Conservation (phyloP, 371 early-diverging fungal species). For the Entomophthora muscae region DNA sequence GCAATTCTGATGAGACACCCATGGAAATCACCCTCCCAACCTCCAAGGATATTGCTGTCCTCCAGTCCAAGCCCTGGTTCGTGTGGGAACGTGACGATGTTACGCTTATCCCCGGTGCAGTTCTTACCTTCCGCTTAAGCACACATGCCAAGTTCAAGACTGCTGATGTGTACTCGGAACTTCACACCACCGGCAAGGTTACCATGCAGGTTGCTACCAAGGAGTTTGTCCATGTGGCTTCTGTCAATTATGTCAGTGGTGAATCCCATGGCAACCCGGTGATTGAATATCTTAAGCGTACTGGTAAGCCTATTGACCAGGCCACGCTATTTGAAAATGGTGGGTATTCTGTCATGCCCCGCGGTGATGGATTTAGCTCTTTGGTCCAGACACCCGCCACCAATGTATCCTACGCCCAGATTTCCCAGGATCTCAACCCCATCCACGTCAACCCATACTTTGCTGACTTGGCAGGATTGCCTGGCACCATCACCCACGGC, state of each 20-base stretch:
- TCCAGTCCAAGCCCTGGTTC: slow-evolving; percentile 83
- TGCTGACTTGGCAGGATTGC: slow-evolving; percentile 73
- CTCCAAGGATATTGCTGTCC: slow-evolving; percentile 69
- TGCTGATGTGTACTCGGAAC: slow-evolving; percentile 39
- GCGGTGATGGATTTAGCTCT: slow-evolving; percentile 58
- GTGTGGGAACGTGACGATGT: slow-evolving; percentile 45
- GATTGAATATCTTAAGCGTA: slow-evolving; percentile 62
- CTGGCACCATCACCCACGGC: slow-evolving; percentile 95
- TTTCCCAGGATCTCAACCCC: no score
- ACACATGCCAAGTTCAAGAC: slow-evolving; percentile 63
- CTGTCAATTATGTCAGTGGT: slow-evolving; percentile 55
- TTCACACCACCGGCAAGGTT: slow-evolving; percentile 64
- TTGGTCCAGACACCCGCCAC: slow-evolving; percentile 59
- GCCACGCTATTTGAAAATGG: slow-evolving; percentile 65
- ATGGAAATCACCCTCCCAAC: slow-evolving; percentile 53
- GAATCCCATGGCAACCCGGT: slow-evolving; percentile 65
- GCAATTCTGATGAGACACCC: no score
- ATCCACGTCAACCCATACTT: no score
- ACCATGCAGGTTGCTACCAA: slow-evolving; percentile 66
- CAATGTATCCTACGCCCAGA: slow-evolving; percentile 74
- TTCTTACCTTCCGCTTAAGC: slow-evolving; percentile 67
- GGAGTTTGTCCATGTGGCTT: slow-evolving; percentile 66
- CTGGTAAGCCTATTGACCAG: slow-evolving; percentile 63
- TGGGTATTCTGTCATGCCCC: slow-evolving; percentile 84
- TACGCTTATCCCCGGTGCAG: slow-evolving; percentile 46